A percentile compares a stretch with the other conserved stretches of the same genome.
These are phyloP conservation scores for Xerocomus brunneocitrinus DNA, from an alignment of 768 basidiomycete species.

Conservation along the genomic window DNA sequence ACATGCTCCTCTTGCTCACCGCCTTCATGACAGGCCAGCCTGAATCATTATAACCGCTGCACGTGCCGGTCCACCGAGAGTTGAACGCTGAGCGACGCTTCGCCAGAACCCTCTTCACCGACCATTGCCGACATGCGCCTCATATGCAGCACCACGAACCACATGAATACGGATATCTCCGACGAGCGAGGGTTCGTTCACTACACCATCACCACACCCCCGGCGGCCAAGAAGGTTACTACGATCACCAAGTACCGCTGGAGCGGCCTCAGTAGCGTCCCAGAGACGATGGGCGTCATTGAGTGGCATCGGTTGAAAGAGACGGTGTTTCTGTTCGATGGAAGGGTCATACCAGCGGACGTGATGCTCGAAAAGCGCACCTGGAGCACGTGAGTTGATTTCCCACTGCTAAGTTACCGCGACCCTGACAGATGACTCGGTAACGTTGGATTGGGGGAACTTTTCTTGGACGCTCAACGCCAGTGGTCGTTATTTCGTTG, in stretches of 20 bases:
- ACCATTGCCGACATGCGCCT: conserved; percentile 16
- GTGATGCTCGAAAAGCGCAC: conserved; percentile 11
- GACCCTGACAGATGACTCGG: neutral
- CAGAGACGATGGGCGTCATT: conserved; percentile 23
- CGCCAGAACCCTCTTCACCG: neutral
- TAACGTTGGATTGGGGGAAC: neutral
- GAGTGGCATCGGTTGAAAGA: conserved; percentile 21
- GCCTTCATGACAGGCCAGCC: neutral
- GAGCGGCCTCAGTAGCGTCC: conserved; percentile 9
- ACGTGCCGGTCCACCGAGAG: neutral
- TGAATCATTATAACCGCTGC: neutral
- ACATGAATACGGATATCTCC: conserved; percentile 20
- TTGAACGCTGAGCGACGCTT: neutral
- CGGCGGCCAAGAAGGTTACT: conserved; percentile 12
- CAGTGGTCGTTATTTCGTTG: conserved; percentile 33
- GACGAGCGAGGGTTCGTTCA: conserved; percentile 16
- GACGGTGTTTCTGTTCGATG: conserved; percentile 15
- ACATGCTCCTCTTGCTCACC: neutral
- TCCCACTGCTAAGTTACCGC: neutral
- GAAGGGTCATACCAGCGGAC: conserved; percentile 3
- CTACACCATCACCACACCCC: conserved; percentile 20
- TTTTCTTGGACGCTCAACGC: too few relatives aligned
- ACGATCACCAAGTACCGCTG: conserved; percentile 24
- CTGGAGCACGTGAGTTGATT: conserved; percentile 18
- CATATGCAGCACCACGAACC: conserved; percentile 15